A percentile compares a stretch with the other conserved stretches of the same genome.
phyloP scores from a whole-genome alignment of 2,329 filamentous ascomycete genomes.

The Anisogramma anomala region DNA sequence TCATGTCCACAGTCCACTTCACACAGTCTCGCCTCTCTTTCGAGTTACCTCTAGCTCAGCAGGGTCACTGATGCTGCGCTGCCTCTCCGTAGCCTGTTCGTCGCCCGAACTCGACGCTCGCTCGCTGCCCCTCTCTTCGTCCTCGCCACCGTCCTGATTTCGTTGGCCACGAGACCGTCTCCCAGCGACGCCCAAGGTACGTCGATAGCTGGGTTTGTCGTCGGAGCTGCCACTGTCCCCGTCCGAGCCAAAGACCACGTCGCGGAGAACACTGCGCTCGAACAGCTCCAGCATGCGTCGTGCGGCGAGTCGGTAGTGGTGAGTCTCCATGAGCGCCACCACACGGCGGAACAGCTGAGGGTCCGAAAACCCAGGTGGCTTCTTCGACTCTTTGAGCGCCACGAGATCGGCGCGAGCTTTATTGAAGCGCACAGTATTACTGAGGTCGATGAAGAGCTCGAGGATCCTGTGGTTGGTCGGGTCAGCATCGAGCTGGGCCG shows the following conservation, averaged over 20 bases:
- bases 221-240: conserved; percentile 24
- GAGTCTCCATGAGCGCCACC: conserved; percentile 72
- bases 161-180: conserved; percentile 2
- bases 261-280: conserved; percentile 75
- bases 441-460: conserved; percentile 74
- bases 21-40: conserved; percentile 7
- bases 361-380: conserved; percentile 63
- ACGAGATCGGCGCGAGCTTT: conserved; percentile 72
- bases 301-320: conserved; percentile 78
- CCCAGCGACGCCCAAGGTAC: conserved; percentile 3
- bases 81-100: conserved; percentile 44
- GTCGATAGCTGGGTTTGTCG: conserved; percentile 12
- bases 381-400: conserved; percentile 64
- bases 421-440: conserved; percentile 87
- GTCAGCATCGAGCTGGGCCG: conserved; percentile 29
- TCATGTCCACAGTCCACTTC: neutral
- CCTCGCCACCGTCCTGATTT: conserved; percentile 5
- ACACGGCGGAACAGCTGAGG: conserved; percentile 73
- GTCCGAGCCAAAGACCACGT: conserved; percentile 73
- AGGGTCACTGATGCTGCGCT: conserved; percentile 38
- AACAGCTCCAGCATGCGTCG: conserved; percentile 89
- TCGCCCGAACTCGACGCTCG: conserved; percentile 50
- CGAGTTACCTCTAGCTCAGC: conserved; percentile 20
- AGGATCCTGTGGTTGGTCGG: conserved; percentile 63
- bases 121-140: conserved; percentile 14